Evolutionary conservation across 1,139 yeast species (phyloP).

Genomic region (Candida pseudoviswanathii): DNA sequence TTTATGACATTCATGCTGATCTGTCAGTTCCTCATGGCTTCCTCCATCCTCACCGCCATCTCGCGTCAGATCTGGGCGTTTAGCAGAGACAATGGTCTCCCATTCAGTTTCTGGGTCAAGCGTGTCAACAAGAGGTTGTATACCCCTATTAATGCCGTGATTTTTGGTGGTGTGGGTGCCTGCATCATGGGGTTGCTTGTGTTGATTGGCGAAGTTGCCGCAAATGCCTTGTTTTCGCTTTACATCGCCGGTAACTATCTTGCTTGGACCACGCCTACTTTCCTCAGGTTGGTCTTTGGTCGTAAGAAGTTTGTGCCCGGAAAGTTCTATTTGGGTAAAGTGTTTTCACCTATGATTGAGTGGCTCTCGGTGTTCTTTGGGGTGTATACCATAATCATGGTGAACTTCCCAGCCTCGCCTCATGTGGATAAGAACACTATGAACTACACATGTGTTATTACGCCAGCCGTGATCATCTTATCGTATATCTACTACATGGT

Average conservation of each 20-base stretch:
- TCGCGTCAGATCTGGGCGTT: conserved; percentile 43
- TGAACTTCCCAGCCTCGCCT: conserved; percentile 40
- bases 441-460: conserved; percentile 42
- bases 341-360: conserved; percentile 40
- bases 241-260: conserved; percentile 58
- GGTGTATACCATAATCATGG: conserved; percentile 34
- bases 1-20: conserved; percentile 61
- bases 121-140: conserved; percentile 52
- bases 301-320: conserved; percentile 63
- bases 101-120: conserved; percentile 47
- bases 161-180: conserved; percentile 50
- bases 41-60: conserved; percentile 36
- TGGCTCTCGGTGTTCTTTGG: conserved; percentile 33
- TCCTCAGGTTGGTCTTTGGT: conserved; percentile 52
- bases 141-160: conserved; percentile 64
- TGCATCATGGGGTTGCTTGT: conserved; percentile 58
- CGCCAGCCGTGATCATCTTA: conserved; percentile 35
- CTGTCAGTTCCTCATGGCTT: conserved; percentile 70
- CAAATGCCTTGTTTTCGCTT: conserved; percentile 57
- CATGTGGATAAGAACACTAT: conserved; percentile 30
- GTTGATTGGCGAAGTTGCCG: conserved; percentile 58
- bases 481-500: conserved; percentile 29
- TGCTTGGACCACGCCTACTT: conserved; percentile 15
- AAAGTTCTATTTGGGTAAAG: conserved; percentile 58
- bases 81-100: conserved; percentile 45